phyloP scores from a whole-genome alignment of 1,284 basidiomycete species.

The Pyrrhoderma noxium region DNA sequence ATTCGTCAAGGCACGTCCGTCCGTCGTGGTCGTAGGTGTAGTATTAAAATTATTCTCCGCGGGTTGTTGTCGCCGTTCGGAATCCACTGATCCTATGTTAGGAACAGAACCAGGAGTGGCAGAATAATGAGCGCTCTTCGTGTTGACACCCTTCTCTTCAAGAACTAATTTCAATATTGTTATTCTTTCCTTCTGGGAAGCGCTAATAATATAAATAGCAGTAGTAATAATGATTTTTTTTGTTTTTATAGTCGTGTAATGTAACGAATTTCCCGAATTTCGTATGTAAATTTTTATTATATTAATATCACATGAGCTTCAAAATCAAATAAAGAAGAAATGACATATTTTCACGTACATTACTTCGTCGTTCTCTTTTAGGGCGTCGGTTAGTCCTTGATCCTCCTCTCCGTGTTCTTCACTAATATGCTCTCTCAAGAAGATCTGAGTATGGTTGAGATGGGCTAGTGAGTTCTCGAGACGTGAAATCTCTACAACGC shows the following conservation, averaged over 20 bases:
- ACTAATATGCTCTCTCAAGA: conserved; percentile 5
- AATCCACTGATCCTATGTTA: too few species aligned
- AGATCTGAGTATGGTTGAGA: conserved; percentile 10
- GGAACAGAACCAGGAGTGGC: too few species aligned
- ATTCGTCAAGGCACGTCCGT: background rate
- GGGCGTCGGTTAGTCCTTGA: background rate
- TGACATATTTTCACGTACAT: conserved; percentile 10
- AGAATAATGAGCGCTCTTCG: conserved; percentile 8
- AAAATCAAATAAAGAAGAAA: background rate
- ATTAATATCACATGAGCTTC: background rate
- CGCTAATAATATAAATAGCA: conserved; percentile 6
- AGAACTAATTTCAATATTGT: conserved; percentile 15
- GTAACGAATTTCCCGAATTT: too few species aligned
- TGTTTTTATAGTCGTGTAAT: too few species aligned
- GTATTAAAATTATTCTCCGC: too few species aligned
- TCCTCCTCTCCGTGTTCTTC: conserved; percentile 11
- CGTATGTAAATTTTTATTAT: too few species aligned
- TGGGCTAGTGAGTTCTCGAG: conserved; percentile 13
- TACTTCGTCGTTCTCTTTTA: conserved; percentile 16
- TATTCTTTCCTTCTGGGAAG: conserved; percentile 16
- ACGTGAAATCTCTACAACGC: conserved; percentile 9
- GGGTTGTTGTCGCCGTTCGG: too few species aligned
- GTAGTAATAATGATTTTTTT: too few species aligned
- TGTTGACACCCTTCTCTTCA: conserved; percentile 11
- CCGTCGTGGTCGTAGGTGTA: too few species aligned